Conservation (phyloP, 495 filamentous ascomycete genomes). For the Annulohypoxylon moriforme region DNA sequence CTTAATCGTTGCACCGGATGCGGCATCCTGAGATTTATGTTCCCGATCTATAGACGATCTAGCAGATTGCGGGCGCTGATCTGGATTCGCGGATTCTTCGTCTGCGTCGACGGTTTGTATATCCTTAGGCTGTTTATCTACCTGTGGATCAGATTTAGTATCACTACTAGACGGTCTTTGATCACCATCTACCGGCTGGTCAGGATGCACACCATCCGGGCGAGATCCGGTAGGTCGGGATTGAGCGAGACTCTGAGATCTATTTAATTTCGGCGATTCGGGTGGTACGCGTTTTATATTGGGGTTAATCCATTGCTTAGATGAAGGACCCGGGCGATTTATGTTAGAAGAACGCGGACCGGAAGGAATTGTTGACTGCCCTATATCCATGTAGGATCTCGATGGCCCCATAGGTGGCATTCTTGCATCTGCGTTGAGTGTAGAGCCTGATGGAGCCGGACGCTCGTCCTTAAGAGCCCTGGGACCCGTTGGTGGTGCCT, state of each 20-base stretch:
- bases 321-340: constrained; percentile 57
- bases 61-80: constrained; percentile 55
- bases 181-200: constrained; percentile 55
- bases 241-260: constrained; percentile 57
- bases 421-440: constrained; percentile 47
- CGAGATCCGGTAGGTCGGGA: constrained; percentile 55
- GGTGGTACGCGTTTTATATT: constrained; percentile 57
- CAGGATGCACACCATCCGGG: constrained; percentile 52
- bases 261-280: constrained; percentile 57
- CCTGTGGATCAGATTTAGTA: constrained; percentile 54
- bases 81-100: constrained; percentile 49
- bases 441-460: constrained; percentile 49
- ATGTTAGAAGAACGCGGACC: constrained; percentile 64
- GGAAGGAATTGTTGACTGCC: constrained; percentile 65
- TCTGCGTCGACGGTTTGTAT: constrained; percentile 49
- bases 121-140: constrained; percentile 50
- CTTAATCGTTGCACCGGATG: constrained; percentile 8
- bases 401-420: constrained; percentile 58
- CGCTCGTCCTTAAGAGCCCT: constrained; percentile 62
- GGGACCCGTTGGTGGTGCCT: constrained; percentile 63
- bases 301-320: constrained; percentile 73
- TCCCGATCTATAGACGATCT: constrained; percentile 54
- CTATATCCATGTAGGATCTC: constrained; percentile 63
- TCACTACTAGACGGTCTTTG: constrained; percentile 60
- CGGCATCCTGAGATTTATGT: constrained; percentile 34